Percentiles rank a stretch among this genome's conserved stretches.
Evolutionary conservation across 2,329 filamentous ascomycete species (phyloP).

Genomic region (Pseudogymnoascus sp.): DNA sequence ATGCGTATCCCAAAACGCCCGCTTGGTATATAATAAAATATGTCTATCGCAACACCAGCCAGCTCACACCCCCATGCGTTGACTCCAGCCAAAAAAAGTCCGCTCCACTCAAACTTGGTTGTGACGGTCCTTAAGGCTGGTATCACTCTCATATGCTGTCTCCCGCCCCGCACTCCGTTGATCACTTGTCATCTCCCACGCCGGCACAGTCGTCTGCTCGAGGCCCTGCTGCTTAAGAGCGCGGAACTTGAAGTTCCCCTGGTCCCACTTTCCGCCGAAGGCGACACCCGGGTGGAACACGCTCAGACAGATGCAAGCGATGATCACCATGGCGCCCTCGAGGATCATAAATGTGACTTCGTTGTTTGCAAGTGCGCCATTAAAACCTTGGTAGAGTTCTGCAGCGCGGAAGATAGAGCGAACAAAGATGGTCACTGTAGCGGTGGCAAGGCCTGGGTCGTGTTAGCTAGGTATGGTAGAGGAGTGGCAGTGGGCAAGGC

Average conservation of each 20-base stretch:
- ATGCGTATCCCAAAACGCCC: background rate
- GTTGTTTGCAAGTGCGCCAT: slow-evolving; percentile 42
- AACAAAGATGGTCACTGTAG: slow-evolving; percentile 52
- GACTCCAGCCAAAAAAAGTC: background rate
- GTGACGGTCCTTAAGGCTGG: background rate
- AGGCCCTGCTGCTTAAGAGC: background rate
- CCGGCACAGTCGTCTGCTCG: background rate
- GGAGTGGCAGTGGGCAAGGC: background rate
- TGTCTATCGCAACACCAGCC: background rate
- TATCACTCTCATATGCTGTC: background rate
- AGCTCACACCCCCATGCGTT: background rate
- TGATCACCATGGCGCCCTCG: slow-evolving; percentile 37
- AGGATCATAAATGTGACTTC: slow-evolving; percentile 41
- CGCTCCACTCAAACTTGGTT: background rate
- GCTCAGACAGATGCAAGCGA: slow-evolving; percentile 28
- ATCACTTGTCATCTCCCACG: background rate
- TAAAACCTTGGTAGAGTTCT: slow-evolving; percentile 52
- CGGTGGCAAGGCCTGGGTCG: slow-evolving; percentile 34
- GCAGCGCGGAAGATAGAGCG: slow-evolving; percentile 52
- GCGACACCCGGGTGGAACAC: slow-evolving; percentile 31
- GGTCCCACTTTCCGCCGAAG: slow-evolving; percentile 18
- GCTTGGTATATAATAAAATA: background rate
- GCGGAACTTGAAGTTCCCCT: slow-evolving; percentile 7
- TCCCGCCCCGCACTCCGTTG: background rate
- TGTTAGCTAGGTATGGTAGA: background rate